phyloP scores from a whole-genome alignment of 2,329 filamentous ascomycete genomes.

The Stylonectria norvegica region DNA sequence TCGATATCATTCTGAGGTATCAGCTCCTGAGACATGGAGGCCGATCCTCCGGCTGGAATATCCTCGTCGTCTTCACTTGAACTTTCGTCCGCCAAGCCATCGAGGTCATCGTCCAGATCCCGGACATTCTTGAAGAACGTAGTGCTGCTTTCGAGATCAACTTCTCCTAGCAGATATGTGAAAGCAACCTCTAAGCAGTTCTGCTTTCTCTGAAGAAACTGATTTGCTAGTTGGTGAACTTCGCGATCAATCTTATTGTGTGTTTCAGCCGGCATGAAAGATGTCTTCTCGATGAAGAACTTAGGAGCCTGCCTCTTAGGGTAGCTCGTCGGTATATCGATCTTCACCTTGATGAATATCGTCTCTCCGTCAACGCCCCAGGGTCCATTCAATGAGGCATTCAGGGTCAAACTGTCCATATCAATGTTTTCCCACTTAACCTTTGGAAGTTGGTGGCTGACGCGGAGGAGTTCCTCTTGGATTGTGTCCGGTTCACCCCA shows the following conservation, averaged over 20 bases:
- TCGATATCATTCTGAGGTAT: constrained; percentile 52
- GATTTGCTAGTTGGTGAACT: constrained; percentile 53
- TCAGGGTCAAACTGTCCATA: constrained; percentile 57
- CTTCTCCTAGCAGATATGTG: constrained; percentile 61
- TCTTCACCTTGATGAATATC: constrained; percentile 61
- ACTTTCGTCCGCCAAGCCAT: constrained; percentile 65
- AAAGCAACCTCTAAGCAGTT: constrained; percentile 62
- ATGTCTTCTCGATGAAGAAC: constrained; percentile 60
- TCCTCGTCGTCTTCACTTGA: constrained; percentile 76
- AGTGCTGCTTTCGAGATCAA: constrained; percentile 58
- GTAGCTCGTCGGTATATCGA: constrained; percentile 58
- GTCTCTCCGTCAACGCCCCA: constrained; percentile 56
- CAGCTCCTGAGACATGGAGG: constrained; percentile 61
- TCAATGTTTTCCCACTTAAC: constrained; percentile 63
- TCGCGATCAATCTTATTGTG: constrained; percentile 52
- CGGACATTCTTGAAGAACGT: constrained; percentile 62
- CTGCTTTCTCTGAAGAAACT: constrained; percentile 55
- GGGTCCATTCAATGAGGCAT: constrained; percentile 61
- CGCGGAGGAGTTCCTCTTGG: constrained; percentile 62
- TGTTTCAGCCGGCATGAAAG: constrained; percentile 56
- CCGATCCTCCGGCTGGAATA: constrained; percentile 50
- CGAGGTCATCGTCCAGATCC: constrained; percentile 57
- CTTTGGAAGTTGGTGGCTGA: constrained; percentile 60
- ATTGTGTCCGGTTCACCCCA: constrained; percentile 61
- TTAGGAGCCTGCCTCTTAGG: constrained; percentile 55